A percentile compares a stretch with the other conserved stretches of the same genome.
These are phyloP conservation scores for Ceratobasidium sp. DNA, from an alignment of 1,284 basidiomycete genomes.

Conservation along the genomic window DNA sequence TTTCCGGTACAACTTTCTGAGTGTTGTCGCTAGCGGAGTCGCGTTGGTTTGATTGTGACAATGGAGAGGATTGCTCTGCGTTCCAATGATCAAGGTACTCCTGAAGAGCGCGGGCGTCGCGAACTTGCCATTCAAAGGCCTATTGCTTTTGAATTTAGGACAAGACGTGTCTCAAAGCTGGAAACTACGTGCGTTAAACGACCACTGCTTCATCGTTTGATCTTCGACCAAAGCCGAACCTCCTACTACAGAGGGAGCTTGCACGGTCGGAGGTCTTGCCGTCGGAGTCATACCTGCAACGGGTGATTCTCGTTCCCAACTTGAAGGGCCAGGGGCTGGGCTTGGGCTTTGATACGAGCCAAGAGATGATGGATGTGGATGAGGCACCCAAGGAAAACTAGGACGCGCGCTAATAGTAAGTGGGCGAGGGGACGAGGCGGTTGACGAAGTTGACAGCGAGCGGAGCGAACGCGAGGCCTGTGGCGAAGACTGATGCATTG, in stretches of 20 bases:
- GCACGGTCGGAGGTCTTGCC: not conserved
- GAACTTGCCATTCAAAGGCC: constrained; percentile 44
- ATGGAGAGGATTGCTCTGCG: constrained; percentile 18
- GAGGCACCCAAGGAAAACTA: constrained; percentile 39
- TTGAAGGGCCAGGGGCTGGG: constrained; percentile 32
- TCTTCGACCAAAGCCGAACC: constrained; percentile 16
- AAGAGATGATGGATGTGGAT: constrained; percentile 7
- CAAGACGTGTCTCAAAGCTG: not conserved
- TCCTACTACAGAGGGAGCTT: constrained; percentile 5
- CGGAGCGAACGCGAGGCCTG: constrained; percentile 28
- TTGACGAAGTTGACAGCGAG: constrained; percentile 32
- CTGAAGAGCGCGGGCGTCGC: constrained; percentile 36
- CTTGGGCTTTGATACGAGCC: constrained; percentile 11
- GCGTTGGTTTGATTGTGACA: constrained; percentile 3
- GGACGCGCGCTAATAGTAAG: constrained; percentile 26
- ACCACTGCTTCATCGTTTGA: constrained; percentile 38
- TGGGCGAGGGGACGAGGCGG: constrained; percentile 35
- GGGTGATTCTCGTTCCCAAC: constrained; percentile 33
- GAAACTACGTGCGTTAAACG: constrained; percentile 17
- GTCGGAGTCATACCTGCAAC: not conserved
- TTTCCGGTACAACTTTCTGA: constrained; percentile 60
- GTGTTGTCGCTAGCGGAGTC: constrained; percentile 44
- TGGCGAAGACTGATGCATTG: constrained; percentile 31
- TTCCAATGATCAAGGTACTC: constrained; percentile 38
- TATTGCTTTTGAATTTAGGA: not conserved